Evolutionary conservation across 495 filamentous ascomycete species (phyloP).

Genomic region (Jackrogersella multiformis): DNA sequence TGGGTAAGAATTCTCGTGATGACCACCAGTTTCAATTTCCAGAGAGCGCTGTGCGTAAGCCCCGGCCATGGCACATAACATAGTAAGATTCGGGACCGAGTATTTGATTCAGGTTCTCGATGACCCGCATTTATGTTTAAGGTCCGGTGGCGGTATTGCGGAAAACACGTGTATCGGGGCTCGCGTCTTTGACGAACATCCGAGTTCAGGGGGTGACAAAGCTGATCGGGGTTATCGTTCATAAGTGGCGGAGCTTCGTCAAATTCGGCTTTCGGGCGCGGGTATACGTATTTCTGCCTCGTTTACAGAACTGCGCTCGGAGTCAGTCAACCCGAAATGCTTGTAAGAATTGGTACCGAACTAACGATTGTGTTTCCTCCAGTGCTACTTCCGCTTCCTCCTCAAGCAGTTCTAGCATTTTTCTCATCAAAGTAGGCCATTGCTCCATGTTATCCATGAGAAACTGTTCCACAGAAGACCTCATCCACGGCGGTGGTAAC

Average conservation of each 20-base stretch:
- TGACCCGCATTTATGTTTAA: not conserved
- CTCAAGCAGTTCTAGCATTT: too few relatives aligned
- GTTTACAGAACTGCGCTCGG: not conserved
- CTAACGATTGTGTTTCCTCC: not conserved
- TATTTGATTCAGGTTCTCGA: not conserved
- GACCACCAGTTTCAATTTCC: too few relatives aligned
- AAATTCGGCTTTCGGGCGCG: not conserved
- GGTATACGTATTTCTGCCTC: not conserved
- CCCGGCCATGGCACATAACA: not conserved
- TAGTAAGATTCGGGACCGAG: conserved; percentile 4
- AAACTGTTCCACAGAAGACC: too few relatives aligned
- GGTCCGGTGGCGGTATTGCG: not conserved
- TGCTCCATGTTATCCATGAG: too few relatives aligned
- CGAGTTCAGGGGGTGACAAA: not conserved
- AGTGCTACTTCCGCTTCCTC: not conserved
- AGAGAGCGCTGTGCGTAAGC: not conserved
- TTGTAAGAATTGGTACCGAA: not conserved
- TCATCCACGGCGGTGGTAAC: not conserved
- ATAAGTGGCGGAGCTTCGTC: not conserved
- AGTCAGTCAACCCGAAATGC: not conserved
- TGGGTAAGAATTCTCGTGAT: too few relatives aligned
- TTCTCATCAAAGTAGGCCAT: too few relatives aligned
- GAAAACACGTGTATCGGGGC: conserved; percentile 4
- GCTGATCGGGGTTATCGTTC: not conserved
- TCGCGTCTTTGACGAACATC: conserved; percentile 2